Conservation (phyloP, 2,329 filamentous ascomycete species). For the Bisporella sp. region DNA sequence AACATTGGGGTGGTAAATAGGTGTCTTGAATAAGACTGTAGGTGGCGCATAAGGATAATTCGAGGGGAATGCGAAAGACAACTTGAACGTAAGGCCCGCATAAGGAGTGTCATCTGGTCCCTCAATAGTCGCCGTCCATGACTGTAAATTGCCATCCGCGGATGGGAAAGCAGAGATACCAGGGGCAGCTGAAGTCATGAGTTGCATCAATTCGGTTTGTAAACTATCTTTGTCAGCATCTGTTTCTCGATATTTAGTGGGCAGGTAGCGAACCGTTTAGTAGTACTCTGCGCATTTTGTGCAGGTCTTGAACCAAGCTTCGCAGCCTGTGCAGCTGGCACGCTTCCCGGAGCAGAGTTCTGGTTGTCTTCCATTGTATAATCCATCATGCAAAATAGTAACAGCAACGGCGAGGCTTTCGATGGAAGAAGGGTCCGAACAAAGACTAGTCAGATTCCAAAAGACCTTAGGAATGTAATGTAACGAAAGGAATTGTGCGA, state of each 20-base stretch:
- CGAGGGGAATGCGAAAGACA: slow-evolving; percentile 80
- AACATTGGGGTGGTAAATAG: slow-evolving; percentile 98
- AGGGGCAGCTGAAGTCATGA: slow-evolving; percentile 92
- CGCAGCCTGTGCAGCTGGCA: slow-evolving; percentile 43
- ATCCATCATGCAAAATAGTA: slow-evolving; percentile 27
- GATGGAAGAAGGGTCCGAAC: background rate
- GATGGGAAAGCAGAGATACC: slow-evolving; percentile 94
- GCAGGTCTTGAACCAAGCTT: slow-evolving; percentile 54
- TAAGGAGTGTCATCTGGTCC: slow-evolving; percentile 92
- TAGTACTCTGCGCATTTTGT: slow-evolving; percentile 65
- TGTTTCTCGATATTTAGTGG: background rate
- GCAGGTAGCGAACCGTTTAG: slow-evolving; percentile 56
- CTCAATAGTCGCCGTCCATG: slow-evolving; percentile 90
- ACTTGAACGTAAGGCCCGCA: slow-evolving; percentile 80
- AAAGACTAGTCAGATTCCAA: background rate
- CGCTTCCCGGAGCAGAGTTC: slow-evolving; percentile 56
- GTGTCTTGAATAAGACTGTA: slow-evolving; percentile 93
- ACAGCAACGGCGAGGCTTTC: slow-evolving; percentile 1
- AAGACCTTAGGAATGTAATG: background rate
- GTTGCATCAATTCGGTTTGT: slow-evolving; percentile 95
- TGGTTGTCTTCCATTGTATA: slow-evolving; percentile 52
- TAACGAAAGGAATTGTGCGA: background rate
- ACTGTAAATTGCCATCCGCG: slow-evolving; percentile 80
- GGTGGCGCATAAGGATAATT: slow-evolving; percentile 93
- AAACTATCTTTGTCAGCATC: slow-evolving; percentile 48